Conservation (phyloP, 2,329 filamentous ascomycete genomes). For the Penicillium crustosum region DNA sequence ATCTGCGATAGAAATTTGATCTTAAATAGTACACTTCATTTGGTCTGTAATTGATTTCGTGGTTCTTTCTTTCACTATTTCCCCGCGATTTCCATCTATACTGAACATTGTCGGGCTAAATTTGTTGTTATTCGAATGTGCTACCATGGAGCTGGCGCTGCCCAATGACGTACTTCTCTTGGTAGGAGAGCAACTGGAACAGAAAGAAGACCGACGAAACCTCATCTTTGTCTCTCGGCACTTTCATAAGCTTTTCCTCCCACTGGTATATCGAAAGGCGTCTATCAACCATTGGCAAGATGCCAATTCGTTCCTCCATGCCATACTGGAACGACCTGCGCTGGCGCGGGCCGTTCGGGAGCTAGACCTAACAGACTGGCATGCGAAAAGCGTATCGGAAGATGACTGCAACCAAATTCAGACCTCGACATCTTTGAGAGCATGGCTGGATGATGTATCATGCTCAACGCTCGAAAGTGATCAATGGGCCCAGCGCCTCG, state of each 20-base stretch:
- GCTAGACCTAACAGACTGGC: conserved; percentile 27
- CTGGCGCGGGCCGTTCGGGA: conserved; percentile 27
- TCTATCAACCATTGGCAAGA: conserved; percentile 20
- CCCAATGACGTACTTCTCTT: conserved; percentile 34
- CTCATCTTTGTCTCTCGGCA: conserved; percentile 27
- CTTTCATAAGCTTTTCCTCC: conserved; percentile 31
- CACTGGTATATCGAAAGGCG: conserved; percentile 24
- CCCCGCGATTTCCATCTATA: background rate
- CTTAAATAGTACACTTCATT: background rate
- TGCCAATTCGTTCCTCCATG: conserved; percentile 23
- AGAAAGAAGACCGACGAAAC: conserved; percentile 28
- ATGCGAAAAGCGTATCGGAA: background rate
- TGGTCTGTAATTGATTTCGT: background rate
- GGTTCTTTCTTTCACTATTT: background rate
- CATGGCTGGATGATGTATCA: conserved; percentile 12
- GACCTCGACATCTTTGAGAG: background rate
- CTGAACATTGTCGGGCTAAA: background rate
- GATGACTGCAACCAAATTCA: conserved; percentile 10
- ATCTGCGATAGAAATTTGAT: background rate
- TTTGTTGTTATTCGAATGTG: background rate
- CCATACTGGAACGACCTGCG: conserved; percentile 21
- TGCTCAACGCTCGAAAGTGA: conserved; percentile 22
- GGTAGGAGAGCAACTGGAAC: conserved; percentile 29
- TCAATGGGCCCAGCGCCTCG: conserved; percentile 26
- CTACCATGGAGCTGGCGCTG: conserved; percentile 5